Base-by-base conservation (phyloP, 768 basidiomycete genomes). In the Amanita muscaria region DNA sequence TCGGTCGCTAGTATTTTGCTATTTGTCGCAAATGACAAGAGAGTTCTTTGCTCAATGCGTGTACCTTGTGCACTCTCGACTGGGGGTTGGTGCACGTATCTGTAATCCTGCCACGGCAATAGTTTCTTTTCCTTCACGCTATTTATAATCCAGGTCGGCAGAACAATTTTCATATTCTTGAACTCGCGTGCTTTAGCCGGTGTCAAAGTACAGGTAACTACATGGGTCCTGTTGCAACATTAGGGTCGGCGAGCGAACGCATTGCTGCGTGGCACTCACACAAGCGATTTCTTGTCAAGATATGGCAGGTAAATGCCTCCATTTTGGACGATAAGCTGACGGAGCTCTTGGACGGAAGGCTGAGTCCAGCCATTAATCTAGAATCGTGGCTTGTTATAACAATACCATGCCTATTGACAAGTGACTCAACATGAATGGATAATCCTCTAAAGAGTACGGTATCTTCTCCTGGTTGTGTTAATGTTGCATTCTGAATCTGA, bases 121-220 rank as follows among this genome's bases (percentile, higher is more conserved):
- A 96, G 67, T 6, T 60, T 56, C 0, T 79, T 80, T 2, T 70
- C 72, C 43, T 78, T 65, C n/a, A 74, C 76, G 51, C 89, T 93
- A 24, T 91, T 77, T 9, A 82, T 68, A 9, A 99, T 70, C 96
- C 96, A 99, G 46, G 82, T 81, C 0, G 92, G 90, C 36, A 69
- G 70, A 30, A 85, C 91, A 12, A 98, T 84, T 59, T 92, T 96
- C 83, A 94, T 86, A 32, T 83, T 62, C 59, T 83, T 76, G 62
- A 92, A 97, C 54, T 94, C 91, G 16, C 76, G 77, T 34, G 90
- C 74, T 64, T 98, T 99, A 32, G 81, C 79, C 0, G 89, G 83
- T 0, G 94, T 97, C 34, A 99, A 73, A 24, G 88, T 85, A 51
- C 83, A 85, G 3, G 96, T 94, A 40, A 99, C 69, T 53, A 99